phyloP scores from a whole-genome alignment of 345 rosid genomes.

The Adansonia digitata region DNA sequence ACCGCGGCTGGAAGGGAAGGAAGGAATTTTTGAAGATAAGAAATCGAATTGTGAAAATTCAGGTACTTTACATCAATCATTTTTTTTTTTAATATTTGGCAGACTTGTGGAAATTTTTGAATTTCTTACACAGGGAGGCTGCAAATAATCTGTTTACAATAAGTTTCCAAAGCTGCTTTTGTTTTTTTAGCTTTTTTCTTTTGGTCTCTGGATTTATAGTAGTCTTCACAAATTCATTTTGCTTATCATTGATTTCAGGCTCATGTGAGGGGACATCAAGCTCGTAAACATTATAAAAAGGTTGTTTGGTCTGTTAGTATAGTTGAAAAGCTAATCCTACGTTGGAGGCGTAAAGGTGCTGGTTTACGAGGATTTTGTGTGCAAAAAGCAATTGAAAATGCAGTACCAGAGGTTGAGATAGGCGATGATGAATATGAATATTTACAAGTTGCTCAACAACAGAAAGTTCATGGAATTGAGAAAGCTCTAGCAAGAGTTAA shows the following conservation, averaged over 20 bases:
- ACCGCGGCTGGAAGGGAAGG: constrained; percentile 66
- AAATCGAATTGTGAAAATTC: constrained; percentile 51
- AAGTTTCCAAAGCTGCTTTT: background rate
- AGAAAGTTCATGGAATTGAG: constrained; percentile 50
- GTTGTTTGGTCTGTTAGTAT: constrained; percentile 62
- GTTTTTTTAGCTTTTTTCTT: background rate
- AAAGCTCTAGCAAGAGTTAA: constrained; percentile 59
- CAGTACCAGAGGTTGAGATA: constrained; percentile 17
- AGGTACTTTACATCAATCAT: constrained; percentile 31
- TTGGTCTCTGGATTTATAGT: background rate
- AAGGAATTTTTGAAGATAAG: constrained; percentile 52
- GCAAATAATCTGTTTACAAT: background rate
- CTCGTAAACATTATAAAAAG: constrained; percentile 52
- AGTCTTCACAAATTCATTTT: background rate
- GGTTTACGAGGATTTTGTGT: constrained; percentile 57
- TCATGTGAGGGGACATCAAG: constrained; percentile 64
- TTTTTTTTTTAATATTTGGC: background rate
- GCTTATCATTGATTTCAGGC: constrained; percentile 37
- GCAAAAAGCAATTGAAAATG: constrained; percentile 12
- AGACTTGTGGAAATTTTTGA: background rate
- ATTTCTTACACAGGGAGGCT: background rate
- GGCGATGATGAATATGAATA: constrained; percentile 56
- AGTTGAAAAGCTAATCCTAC: constrained; percentile 55
- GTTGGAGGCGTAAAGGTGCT: constrained; percentile 60
- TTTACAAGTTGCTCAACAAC: constrained; percentile 42